Conservation (phyloP, 805 yeast genomes). For the Candida peoriensis region DNA sequence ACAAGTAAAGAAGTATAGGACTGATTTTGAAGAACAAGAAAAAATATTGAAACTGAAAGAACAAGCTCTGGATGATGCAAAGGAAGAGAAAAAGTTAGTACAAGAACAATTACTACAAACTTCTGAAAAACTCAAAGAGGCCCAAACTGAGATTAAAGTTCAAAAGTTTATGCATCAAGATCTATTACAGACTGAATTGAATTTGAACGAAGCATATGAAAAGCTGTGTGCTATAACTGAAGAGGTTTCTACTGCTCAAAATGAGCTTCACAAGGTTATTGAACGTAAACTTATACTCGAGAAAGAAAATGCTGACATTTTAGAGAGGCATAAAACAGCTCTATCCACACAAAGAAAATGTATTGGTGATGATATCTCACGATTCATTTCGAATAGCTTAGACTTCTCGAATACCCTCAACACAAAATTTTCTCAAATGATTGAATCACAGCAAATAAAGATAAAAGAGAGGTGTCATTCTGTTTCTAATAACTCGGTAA, state of each 20-base stretch:
- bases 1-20: conserved; percentile 37
- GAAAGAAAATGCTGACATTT: conserved; percentile 10
- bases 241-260: conserved; percentile 8
- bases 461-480: conserved; percentile 9
- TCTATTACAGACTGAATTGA: conserved; percentile 16
- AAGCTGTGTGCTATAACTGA: conserved; percentile 5
- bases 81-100: conserved; percentile 7
- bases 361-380: conserved; percentile 6
- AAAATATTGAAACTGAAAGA: conserved; percentile 19
- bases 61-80: conserved; percentile 10
- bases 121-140: conserved; percentile 3
- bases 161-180: conserved; percentile 15
- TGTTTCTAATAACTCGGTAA: conserved; percentile 1
- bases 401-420: conserved; percentile 11
- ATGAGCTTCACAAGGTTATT: conserved; percentile 17
- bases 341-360: conserved; percentile 4
- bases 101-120: conserved; percentile 8
- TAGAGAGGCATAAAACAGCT: conserved; percentile 7
- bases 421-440: conserved; percentile 13
- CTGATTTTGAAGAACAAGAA: conserved; percentile 33
- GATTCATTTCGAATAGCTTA: conserved; percentile 8
- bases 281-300: conserved; percentile 11
- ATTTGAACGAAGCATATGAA: conserved; percentile 14
- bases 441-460: conserved; percentile 9
- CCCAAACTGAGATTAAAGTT: conserved; percentile 12